Percentiles rank a stretch among this genome's conserved stretches.
Conservation (phyloP, 1,139 yeast genomes). For the Diutina scorzettiae region DNA sequence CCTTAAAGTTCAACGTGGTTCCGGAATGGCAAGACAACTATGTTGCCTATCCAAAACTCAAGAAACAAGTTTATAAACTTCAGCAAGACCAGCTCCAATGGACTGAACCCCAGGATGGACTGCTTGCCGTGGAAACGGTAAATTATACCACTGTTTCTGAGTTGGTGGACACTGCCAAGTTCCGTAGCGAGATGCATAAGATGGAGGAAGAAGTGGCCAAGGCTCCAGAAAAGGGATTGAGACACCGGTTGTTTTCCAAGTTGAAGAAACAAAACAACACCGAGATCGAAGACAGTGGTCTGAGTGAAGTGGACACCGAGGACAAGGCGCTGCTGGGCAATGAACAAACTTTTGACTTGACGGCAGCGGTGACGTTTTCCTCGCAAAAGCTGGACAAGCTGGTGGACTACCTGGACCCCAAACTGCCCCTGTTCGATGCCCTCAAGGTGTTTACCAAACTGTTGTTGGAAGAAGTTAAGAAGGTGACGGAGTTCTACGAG, state of each 20-base stretch:
- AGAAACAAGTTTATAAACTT: constrained; percentile 43
- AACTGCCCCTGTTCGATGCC: constrained; percentile 22
- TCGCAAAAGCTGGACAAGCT: not conserved
- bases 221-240: not conserved
- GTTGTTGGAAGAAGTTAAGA: constrained; percentile 41
- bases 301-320: not conserved
- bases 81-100: constrained; percentile 25
- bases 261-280: not conserved
- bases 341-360: not conserved
- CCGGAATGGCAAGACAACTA: constrained; percentile 71
- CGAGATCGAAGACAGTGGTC: not conserved
- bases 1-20: constrained; percentile 66
- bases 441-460: constrained; percentile 37
- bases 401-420: constrained; percentile 3
- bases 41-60: constrained; percentile 52
- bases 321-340: not conserved
- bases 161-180: constrained; percentile 13
- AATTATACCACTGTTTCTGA: constrained; percentile 19
- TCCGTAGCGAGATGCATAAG: not conserved
- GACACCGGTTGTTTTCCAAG: not conserved
- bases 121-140: constrained; percentile 11
- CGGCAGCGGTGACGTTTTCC: not conserved
- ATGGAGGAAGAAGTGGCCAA: not conserved
- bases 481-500: constrained; percentile 44
- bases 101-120: constrained; percentile 17